These are phyloP conservation scores for Microstroma glucosiphilum DNA, from an alignment of 1,284 basidiomycete genomes.

Conservation along the genomic window DNA sequence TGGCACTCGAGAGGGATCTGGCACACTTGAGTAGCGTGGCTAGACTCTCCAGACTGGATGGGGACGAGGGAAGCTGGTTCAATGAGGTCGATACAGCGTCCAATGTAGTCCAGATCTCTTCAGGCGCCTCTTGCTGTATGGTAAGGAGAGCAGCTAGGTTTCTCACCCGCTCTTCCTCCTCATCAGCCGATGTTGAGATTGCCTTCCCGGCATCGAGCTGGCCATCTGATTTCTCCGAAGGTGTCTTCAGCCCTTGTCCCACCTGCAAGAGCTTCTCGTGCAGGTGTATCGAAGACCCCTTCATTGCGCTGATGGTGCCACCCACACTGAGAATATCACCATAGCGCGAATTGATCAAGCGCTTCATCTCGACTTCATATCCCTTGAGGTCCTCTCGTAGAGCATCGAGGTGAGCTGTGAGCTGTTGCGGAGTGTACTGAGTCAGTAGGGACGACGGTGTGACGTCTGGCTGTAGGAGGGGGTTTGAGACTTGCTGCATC, in stretches of 20 bases:
- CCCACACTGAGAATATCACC: background rate
- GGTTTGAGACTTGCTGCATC: background rate
- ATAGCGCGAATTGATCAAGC: background rate
- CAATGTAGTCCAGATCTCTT: slow-evolving; percentile 2
- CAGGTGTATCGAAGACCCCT: background rate
- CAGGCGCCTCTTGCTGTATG: slow-evolving; percentile 3
- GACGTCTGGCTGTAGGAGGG: slow-evolving; percentile 4
- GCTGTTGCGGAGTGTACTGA: slow-evolving; percentile 1
- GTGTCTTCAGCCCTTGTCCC: background rate
- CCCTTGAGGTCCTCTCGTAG: background rate
- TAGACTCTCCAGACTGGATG: background rate
- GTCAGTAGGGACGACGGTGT: background rate
- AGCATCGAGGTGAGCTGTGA: background rate
- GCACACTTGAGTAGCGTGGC: background rate
- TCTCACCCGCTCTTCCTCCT: background rate
- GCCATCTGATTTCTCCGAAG: background rate
- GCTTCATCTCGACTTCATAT: background rate
- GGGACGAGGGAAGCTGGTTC: background rate
- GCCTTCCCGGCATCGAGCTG: background rate
- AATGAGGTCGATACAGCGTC: background rate
- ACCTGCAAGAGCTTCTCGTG: background rate
- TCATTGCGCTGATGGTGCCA: slow-evolving; percentile 1
- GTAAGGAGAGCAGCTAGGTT: background rate
- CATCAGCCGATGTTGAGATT: background rate
- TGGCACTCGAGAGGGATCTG: background rate